Percentiles rank a stretch among this genome's conserved stretches.
These are phyloP conservation scores for Rhododendron vialii DNA, from an alignment of 148 eudicot species.

Conservation along the genomic window DNA sequence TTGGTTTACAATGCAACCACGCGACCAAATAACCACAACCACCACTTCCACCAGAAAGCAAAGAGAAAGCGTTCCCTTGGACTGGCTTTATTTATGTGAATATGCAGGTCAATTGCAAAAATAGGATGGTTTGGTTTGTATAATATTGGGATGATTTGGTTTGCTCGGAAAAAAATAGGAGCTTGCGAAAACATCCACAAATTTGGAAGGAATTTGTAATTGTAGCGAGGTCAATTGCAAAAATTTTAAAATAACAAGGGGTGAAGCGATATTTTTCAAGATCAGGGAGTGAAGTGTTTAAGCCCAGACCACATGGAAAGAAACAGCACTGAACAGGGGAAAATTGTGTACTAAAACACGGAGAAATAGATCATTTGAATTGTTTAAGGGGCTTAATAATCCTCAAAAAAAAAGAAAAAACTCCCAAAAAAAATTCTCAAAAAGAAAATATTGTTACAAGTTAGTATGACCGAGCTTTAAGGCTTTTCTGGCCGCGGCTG, in stretches of 20 bases:
- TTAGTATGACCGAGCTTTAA: not conserved
- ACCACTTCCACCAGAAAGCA: no score
- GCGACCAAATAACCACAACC: no score
- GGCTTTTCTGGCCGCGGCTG: not conserved
- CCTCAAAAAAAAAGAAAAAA: no score
- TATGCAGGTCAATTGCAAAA: no score
- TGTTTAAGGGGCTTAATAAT: no score
- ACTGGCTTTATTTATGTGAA: no score
- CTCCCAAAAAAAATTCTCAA: no score
- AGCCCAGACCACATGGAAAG: not conserved
- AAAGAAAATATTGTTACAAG: not conserved
- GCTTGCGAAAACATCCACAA: not conserved
- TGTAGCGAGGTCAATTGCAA: not conserved
- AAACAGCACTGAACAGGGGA: not conserved
- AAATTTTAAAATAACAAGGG: not conserved
- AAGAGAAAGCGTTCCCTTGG: no score
- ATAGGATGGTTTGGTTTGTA: no score
- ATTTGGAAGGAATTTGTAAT: not conserved
- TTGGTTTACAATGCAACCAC: no score
- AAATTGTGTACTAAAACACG: not conserved
- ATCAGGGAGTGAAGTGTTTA: not conserved
- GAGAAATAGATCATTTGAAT: no score
- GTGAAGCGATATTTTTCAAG: not conserved
- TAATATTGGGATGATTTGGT: no score
- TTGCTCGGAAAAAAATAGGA: not conserved